Evolutionary conservation across 2,329 filamentous ascomycete genomes (phyloP).

Genomic region (Coniella vitis): DNA sequence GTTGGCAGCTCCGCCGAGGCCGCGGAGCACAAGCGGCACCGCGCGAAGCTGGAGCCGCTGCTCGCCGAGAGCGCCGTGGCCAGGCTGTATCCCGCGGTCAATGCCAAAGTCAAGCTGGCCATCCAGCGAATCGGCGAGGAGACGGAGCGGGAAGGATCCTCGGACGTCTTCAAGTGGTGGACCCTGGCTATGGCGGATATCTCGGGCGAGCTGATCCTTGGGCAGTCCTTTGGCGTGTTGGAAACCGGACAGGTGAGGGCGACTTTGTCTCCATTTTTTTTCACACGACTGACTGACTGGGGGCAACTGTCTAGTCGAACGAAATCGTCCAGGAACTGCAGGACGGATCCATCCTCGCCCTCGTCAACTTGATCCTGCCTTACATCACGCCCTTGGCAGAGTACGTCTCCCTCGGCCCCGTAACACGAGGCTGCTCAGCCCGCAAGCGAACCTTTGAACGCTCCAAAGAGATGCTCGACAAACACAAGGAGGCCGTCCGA

Average conservation of each 20-base stretch:
- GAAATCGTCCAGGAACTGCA: not conserved
- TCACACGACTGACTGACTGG: not conserved
- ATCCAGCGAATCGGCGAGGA: slow-evolving; percentile 40
- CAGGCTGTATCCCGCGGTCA: slow-evolving; percentile 27
- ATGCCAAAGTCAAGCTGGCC: slow-evolving; percentile 30
- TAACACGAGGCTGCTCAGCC: not conserved
- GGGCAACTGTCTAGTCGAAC: not conserved
- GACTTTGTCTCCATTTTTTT: not conserved
- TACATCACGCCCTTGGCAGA: slow-evolving; percentile 7
- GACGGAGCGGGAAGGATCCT: slow-evolving; percentile 26
- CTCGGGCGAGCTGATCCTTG: slow-evolving; percentile 46
- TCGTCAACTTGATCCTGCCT: slow-evolving; percentile 1
- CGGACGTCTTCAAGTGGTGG: slow-evolving; percentile 48
- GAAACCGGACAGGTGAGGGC: slow-evolving; percentile 40
- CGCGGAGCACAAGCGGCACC: slow-evolving; percentile 31
- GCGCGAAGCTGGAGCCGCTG: slow-evolving; percentile 34
- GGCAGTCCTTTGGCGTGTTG: slow-evolving; percentile 46
- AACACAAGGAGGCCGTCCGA: not conserved
- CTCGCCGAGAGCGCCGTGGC: slow-evolving; percentile 31
- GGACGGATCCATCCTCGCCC: slow-evolving; percentile 1
- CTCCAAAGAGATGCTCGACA: slow-evolving; percentile 3
- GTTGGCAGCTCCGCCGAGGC: slow-evolving; percentile 35
- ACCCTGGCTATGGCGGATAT: slow-evolving; percentile 47
- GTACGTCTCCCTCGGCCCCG: slow-evolving; percentile 3
- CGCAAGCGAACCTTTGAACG: slow-evolving; percentile 1